Evolutionary conservation across 2,329 filamentous ascomycete species (phyloP).

Genomic region (Penicillium sp.): DNA sequence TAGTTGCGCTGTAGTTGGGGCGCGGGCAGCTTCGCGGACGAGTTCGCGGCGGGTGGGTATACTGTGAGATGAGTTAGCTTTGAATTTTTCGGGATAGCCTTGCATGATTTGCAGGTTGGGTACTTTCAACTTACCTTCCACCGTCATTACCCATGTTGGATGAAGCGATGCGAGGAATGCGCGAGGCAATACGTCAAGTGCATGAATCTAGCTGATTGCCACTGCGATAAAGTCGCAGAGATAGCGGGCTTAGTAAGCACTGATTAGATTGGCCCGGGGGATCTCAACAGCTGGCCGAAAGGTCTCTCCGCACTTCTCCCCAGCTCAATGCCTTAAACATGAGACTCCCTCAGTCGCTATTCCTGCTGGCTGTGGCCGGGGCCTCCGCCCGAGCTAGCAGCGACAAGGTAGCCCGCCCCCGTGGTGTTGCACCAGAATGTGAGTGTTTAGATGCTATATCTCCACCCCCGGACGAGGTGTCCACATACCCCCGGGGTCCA

Average conservation of each 20-base stretch:
- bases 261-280: constrained; percentile 24
- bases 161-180: constrained; percentile 3
- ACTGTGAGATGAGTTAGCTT: constrained; percentile 40
- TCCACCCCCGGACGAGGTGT: constrained; percentile 16
- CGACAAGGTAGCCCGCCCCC: constrained; percentile 68
- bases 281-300: constrained; percentile 42
- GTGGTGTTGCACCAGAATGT: constrained; percentile 92
- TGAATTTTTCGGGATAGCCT: not conserved
- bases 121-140: constrained; percentile 57
- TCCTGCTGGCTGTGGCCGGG: constrained; percentile 37
- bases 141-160: constrained; percentile 90
- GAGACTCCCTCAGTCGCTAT: constrained; percentile 37
- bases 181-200: not conserved
- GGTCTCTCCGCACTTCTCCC: constrained; percentile 33
- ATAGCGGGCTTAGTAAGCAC: constrained; percentile 35
- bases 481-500: constrained; percentile 10
- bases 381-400: constrained; percentile 53
- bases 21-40: constrained; percentile 86
- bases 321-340: constrained; percentile 41
- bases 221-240: constrained; percentile 9
- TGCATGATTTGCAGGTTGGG: not conserved
- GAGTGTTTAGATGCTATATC: constrained; percentile 45
- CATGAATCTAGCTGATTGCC: not conserved
- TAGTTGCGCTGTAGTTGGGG: constrained; percentile 77
- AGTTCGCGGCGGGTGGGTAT: constrained; percentile 95